phyloP scores from a whole-genome alignment of 1,284 basidiomycete species.

The Cutaneotrichosporon curvatum region DNA sequence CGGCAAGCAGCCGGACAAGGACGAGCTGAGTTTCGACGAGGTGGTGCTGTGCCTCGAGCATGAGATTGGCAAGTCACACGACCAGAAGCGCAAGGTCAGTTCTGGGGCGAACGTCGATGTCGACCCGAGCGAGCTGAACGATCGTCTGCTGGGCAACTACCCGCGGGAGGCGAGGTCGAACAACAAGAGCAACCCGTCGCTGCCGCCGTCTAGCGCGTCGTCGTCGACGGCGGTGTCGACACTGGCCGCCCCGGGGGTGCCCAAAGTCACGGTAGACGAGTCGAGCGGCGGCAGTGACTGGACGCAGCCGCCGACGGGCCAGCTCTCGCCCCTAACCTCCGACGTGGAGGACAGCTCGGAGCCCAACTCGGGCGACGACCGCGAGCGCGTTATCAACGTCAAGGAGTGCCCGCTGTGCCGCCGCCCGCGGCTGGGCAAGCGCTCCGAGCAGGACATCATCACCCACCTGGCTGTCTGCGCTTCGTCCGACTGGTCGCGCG shows the following conservation, averaged over 20 bases:
- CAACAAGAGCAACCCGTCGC: neutral
- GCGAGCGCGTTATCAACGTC: conserved; percentile 89
- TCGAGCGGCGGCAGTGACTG: neutral
- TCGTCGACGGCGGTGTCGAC: neutral
- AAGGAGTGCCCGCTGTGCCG: conserved; percentile 91
- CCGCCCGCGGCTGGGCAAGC: conserved; percentile 71
- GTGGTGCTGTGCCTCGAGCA: conserved; percentile 67
- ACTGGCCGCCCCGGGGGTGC: neutral
- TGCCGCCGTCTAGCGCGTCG: neutral
- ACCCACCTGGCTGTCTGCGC: conserved; percentile 92
- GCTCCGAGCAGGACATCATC: conserved; percentile 86
- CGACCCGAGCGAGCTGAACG: conserved; percentile 8
- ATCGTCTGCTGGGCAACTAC: conserved; percentile 3
- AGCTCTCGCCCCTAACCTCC: conserved; percentile 7
- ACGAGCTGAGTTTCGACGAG: conserved; percentile 72
- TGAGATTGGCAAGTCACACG: conserved; percentile 63
- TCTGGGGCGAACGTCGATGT: neutral
- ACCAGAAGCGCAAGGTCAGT: conserved; percentile 56
- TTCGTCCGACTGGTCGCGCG: conserved; percentile 80
- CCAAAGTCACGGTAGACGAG: conserved; percentile 24
- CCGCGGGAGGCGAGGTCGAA: neutral
- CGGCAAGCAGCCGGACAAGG: conserved; percentile 59
- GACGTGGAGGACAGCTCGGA: conserved; percentile 12
- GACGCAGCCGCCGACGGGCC: conserved; percentile 5
- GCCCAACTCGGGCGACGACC: conserved; percentile 27